Base-by-base conservation (phyloP, 805 yeast genomes). In the Nakazawaea ishiwadae region DNA sequence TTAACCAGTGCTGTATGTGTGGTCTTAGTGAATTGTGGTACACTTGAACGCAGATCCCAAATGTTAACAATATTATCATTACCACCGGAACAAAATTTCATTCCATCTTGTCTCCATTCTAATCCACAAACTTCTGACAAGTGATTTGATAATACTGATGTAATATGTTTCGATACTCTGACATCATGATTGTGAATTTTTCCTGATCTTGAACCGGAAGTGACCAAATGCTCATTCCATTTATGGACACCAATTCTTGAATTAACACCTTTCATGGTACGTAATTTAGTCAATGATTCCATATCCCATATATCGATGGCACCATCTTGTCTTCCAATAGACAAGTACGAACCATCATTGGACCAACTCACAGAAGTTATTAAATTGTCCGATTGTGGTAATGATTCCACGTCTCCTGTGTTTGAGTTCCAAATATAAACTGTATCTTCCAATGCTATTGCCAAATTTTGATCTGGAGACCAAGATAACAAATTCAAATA, bases 1-100 rank as follows among this genome's bases (percentile, higher is more conserved):
- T 93, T 93, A 4, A 91, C 96, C 0, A 98, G 98, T 0, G 98
- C 96, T 23, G 77, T 81, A 62, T 91, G 99, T 41, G 79, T 77
- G 14, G 82, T 75, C 57, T 89, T 86, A 11, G 81, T 69, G 58
- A 81, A 86, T 48, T 79, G 73, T 2, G 98, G 96, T 19, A 66
- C 56, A 4, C 67, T 53, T 1, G 79, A 69, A 49, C 96, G 73
- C 2, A 84, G 81, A 59, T 91, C 98, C 97, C 98, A 91, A 35
- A 91, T 81, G 56, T 86, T 83, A 6, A 93, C 96, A 8, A 89
- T 64, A 55, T 93, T 91, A 59, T 93, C 99, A 57, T 93, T 93
- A 24, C 97, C 96, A 9, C 98, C 98, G 3, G 88, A 77, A 0
- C 95, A 95, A 44, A 91, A 71, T 55, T 86, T 93, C 48, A 74